Evolutionary conservation across 2,329 filamentous ascomycete species (phyloP).

Genomic region (Dryadomyces sulphureus): DNA sequence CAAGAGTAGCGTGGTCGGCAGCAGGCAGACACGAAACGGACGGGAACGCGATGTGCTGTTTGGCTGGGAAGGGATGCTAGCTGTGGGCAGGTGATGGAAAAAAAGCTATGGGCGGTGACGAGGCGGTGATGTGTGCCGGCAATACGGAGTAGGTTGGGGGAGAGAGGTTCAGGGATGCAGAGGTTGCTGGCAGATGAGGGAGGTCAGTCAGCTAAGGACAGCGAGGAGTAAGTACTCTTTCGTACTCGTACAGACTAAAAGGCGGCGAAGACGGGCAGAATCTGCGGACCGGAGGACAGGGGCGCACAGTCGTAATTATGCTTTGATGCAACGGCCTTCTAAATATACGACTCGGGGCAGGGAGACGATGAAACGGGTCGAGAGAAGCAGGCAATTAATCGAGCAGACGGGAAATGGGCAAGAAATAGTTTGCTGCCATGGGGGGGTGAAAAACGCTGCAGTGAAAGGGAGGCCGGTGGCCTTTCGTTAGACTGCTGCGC

Average conservation of each 20-base stretch:
- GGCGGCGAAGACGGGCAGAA: slow-evolving; percentile 12
- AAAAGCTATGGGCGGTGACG: neutral
- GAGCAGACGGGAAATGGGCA: neutral
- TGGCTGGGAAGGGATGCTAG: neutral
- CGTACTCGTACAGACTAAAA: too few relatives aligned
- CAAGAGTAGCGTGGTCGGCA: too few relatives aligned
- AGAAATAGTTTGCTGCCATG: neutral
- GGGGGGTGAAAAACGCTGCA: neutral
- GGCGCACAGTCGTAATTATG: slow-evolving; percentile 1
- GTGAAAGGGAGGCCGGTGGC: neutral
- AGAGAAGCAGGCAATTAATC: neutral
- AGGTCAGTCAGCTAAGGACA: slow-evolving; percentile 8
- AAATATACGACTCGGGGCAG: neutral
- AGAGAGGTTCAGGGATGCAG: neutral
- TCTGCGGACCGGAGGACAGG: slow-evolving; percentile 3
- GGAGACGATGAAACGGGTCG: neutral
- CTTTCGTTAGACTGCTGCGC: slow-evolving; percentile 1
- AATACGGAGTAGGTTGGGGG: neutral
- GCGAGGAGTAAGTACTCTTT: slow-evolving; percentile 2
- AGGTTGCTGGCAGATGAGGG: neutral
- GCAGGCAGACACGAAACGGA: neutral
- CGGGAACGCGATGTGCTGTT: neutral
- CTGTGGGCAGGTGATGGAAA: neutral
- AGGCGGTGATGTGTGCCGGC: too few relatives aligned
- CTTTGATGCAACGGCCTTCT: slow-evolving; percentile 2